Evolutionary conservation across 495 filamentous ascomycete genomes (phyloP).

Genomic region (Hypoxylon fuscum): DNA sequence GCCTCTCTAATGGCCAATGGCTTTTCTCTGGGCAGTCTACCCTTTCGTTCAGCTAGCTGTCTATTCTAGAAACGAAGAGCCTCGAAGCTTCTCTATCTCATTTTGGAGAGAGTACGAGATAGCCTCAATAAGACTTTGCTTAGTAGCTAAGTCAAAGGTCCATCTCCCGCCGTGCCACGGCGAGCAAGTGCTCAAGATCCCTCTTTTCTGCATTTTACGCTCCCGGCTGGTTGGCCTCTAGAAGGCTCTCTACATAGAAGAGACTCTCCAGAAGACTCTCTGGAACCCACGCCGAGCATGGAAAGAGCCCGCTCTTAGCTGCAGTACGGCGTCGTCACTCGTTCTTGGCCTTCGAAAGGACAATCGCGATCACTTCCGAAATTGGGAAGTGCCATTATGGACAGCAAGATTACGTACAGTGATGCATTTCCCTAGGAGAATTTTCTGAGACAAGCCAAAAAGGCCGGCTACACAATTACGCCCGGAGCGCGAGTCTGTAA

Average conservation of each 20-base stretch:
- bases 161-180: background rate
- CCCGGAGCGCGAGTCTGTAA: slow-evolving; percentile 21
- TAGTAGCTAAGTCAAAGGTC: no score
- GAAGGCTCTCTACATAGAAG: no score
- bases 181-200: background rate
- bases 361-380: slow-evolving; percentile 37
- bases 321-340: slow-evolving; percentile 28
- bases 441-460: slow-evolving; percentile 30
- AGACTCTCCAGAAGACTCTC: no score
- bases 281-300: slow-evolving; percentile 30
- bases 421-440: slow-evolving; percentile 23
- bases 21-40: slow-evolving; percentile 16
- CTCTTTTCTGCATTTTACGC: slow-evolving; percentile 5
- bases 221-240: slow-evolving; percentile 8
- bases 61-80: slow-evolving; percentile 2
- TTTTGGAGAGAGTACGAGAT: no score
- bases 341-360: slow-evolving; percentile 22
- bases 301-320: slow-evolving; percentile 19
- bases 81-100: no score
- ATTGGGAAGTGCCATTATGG: slow-evolving; percentile 38
- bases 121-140: no score
- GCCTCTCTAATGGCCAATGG: slow-evolving; percentile 5
- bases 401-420: slow-evolving; percentile 37
- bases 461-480: slow-evolving; percentile 37
- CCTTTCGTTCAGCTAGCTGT: slow-evolving; percentile 1